Conservation (phyloP, 768 basidiomycete species). For the Megacollybia marginata region DNA sequence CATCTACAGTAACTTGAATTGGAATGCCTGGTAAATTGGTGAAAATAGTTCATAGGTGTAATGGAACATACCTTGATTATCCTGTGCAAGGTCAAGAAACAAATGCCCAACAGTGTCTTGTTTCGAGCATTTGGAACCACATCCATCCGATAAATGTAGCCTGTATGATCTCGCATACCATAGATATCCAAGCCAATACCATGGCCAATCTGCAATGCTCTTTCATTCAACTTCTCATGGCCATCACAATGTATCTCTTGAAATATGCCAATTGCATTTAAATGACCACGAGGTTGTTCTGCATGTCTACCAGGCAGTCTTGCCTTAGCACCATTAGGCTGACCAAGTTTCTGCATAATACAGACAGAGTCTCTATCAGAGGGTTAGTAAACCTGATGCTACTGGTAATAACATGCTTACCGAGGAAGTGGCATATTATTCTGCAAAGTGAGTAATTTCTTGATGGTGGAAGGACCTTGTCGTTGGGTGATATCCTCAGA, state of each 20-base stretch:
- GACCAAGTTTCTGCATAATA: neutral
- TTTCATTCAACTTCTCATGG: constrained; percentile 3
- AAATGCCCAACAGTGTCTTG: too few species aligned
- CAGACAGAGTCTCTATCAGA: neutral
- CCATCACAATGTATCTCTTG: constrained; percentile 4
- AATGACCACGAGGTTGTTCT: neutral
- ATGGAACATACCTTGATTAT: too few species aligned
- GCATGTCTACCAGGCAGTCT: neutral
- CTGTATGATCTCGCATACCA: too few species aligned
- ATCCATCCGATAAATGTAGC: too few species aligned
- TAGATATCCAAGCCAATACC: too few species aligned
- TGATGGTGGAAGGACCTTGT: neutral
- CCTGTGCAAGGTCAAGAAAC: too few species aligned
- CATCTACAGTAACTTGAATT: too few species aligned
- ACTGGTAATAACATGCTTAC: neutral
- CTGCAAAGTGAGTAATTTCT: neutral
- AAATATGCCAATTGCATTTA: constrained; percentile 1
- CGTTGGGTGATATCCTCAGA: neutral
- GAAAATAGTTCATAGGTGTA: too few species aligned
- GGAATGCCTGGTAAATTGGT: too few species aligned
- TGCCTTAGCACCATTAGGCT: neutral
- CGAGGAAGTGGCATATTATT: neutral
- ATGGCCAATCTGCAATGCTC: constrained; percentile 1
- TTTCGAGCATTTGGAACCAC: too few species aligned
- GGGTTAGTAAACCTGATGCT: too few species aligned